Evolutionary conservation across 169 alveolate genomes (phyloP).

Genomic region (Perkinsus marinus): DNA sequence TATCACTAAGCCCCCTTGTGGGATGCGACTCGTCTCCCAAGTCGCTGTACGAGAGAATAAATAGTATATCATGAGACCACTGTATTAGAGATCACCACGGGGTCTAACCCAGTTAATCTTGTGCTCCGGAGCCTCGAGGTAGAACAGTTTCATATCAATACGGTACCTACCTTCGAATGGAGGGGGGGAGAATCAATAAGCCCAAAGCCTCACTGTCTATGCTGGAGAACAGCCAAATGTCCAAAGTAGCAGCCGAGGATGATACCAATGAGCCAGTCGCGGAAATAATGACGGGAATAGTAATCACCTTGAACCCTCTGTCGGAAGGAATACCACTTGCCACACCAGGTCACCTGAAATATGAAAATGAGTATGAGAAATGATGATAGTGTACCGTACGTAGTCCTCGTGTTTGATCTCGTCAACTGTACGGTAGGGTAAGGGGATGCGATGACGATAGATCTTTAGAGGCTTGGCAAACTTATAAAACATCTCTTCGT

Average conservation of each 20-base stretch:
- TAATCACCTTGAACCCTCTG: constrained; percentile 59
- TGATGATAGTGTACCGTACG: not conserved
- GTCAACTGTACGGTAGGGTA: constrained; percentile 61
- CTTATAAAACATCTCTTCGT: constrained; percentile 73
- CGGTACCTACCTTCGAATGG: not conserved
- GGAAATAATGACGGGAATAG: constrained; percentile 38
- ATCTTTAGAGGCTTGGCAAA: constrained; percentile 70
- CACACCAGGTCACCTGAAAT: constrained; percentile 40
- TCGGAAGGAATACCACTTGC: constrained; percentile 67
- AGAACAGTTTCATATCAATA: constrained; percentile 64
- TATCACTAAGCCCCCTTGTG: too few relatives aligned
- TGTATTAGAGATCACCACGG: constrained; percentile 55
- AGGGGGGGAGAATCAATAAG: not conserved
- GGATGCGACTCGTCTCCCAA: not conserved
- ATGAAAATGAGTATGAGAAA: too few relatives aligned
- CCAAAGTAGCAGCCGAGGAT: constrained; percentile 12
- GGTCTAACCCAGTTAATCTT: constrained; percentile 74
- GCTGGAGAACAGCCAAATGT: constrained; percentile 7
- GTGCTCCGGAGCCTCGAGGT: constrained; percentile 74
- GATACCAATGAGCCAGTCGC: constrained; percentile 56
- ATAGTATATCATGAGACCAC: too few relatives aligned
- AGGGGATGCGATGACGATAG: constrained; percentile 57
- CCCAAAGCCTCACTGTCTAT: constrained; percentile 12
- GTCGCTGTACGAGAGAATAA: too few relatives aligned
- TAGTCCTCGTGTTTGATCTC: constrained; percentile 42